Evolutionary conservation across 495 filamentous ascomycete species (phyloP).

Genomic region (Penicillium cataractarum): DNA sequence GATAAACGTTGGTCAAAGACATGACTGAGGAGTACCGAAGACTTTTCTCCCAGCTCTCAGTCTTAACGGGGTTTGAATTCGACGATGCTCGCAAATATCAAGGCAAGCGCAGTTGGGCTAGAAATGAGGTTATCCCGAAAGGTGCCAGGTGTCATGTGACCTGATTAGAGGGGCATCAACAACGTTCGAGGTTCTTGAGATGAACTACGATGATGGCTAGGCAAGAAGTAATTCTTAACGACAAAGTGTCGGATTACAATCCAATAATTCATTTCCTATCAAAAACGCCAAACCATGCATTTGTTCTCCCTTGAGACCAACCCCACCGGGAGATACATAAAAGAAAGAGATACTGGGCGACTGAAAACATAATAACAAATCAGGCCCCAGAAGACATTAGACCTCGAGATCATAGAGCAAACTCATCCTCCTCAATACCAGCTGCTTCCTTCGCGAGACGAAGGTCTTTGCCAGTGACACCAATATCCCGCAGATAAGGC

Average conservation of each 20-base stretch:
- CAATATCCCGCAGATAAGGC: conserved; percentile 66
- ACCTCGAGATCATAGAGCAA: conserved; percentile 25
- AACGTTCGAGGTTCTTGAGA: neutral
- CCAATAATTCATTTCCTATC: neutral
- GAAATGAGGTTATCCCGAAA: conserved; percentile 17
- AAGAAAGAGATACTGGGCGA: conserved; percentile 19
- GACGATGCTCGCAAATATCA: neutral
- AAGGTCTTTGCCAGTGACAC: conserved; percentile 67
- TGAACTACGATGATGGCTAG: neutral
- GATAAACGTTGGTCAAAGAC: conserved; percentile 79
- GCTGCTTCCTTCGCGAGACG: conserved; percentile 68
- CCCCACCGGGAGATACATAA: conserved; percentile 17
- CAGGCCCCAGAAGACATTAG: conserved; percentile 7
- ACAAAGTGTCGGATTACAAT: neutral
- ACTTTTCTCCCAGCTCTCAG: neutral
- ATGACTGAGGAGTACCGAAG: conserved; percentile 26
- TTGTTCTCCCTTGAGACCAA: conserved; percentile 26
- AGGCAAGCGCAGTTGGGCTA: conserved; percentile 1
- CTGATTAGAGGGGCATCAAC: neutral
- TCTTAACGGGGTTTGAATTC: neutral
- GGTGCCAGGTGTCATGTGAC: conserved; percentile 24
- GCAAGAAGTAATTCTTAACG: neutral
- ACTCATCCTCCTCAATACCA: conserved; percentile 35
- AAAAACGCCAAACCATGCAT: conserved; percentile 37
- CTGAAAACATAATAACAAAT: conserved; percentile 10